Base-by-base conservation (phyloP, 1,284 basidiomycete species). In the Rhizopogon hawkerae region DNA sequence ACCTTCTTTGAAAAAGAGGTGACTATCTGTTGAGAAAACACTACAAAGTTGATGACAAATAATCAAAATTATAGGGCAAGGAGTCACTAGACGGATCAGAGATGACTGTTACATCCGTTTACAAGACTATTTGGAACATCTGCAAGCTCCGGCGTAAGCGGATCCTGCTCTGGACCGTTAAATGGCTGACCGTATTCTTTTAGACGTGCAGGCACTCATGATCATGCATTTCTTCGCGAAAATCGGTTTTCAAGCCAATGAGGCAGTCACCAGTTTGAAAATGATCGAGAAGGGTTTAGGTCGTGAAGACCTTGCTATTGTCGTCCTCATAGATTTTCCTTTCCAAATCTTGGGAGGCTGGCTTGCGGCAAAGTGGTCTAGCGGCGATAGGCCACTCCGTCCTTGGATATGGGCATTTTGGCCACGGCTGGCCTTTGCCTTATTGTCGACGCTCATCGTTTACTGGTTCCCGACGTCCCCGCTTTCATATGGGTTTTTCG, bases 311-410 rank as follows among this genome's bases (percentile, higher is more conserved):
- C 77, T 98, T 34, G 94, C 96, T 3, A 76, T 96, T 21, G 89
- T 92, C 1, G 94, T 96, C 29, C 79, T 98, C 45, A 89, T 98
- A 59, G 96, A 98, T 68, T 98, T 98, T 58, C 96, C 96, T 1
- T 96, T 96, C 69, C 95, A 98, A 71, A 92, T 99, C 51, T 65
- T 92, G 50, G 93, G 92, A 34, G 95, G 95, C 9, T 98, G 92
- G 83, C 74, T 96, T n/a, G 92, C 94, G 0, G 96, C 92, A 2
- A 83, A 84, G 58, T 98, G 93, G 92, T 87, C 89, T 2, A 74
- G 80, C 49, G 89, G 89, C 2, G 77, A 83, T 47, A 76, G 73
- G 44, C 87, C 87, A 10, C 73, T 92, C 24, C 79, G 81, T 11
- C 88, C 91, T 3, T 99, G 96, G 96, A 72, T 97, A 38, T 77